phyloP scores from a whole-genome alignment of 2,329 filamentous ascomycete species.

The Thielaviopsis cerberus region DNA sequence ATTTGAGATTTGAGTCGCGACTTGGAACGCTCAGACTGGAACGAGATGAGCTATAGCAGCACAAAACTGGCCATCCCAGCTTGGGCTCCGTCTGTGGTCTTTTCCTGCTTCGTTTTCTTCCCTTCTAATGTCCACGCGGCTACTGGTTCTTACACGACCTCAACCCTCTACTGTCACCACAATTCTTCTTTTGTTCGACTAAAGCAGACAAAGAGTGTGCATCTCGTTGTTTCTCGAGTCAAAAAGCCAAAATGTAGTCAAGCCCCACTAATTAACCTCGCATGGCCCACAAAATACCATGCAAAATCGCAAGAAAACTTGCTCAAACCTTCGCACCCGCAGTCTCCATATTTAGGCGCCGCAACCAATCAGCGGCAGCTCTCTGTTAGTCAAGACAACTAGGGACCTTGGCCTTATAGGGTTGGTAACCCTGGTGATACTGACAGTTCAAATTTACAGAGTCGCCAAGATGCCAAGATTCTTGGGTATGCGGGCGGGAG shows the following conservation, averaged over 20 bases:
- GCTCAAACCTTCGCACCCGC: slow-evolving; percentile 29
- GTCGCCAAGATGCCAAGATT: too few relatives aligned
- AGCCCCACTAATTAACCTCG: neutral
- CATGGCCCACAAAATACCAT: neutral
- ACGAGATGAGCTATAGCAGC: neutral
- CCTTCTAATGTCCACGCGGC: too few relatives aligned
- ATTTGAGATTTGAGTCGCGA: neutral
- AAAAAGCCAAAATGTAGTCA: neutral
- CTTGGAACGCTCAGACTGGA: neutral
- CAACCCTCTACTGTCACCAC: neutral
- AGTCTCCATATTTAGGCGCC: neutral
- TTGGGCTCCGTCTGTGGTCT: too few relatives aligned
- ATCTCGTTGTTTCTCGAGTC: neutral
- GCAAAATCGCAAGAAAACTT: slow-evolving; percentile 22
- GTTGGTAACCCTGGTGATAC: too few relatives aligned
- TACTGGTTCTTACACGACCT: too few relatives aligned
- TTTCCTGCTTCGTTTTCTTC: neutral
- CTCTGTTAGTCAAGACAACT: too few relatives aligned
- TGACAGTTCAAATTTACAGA: too few relatives aligned
- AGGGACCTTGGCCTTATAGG: too few relatives aligned
- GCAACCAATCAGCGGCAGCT: slow-evolving; percentile 6
- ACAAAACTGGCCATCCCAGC: neutral
- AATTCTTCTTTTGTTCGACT: neutral
- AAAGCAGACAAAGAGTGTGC: neutral
- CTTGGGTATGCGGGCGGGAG: too few relatives aligned